phyloP scores from a whole-genome alignment of 2,329 filamentous ascomycete genomes.

The Penicillium sp. region DNA sequence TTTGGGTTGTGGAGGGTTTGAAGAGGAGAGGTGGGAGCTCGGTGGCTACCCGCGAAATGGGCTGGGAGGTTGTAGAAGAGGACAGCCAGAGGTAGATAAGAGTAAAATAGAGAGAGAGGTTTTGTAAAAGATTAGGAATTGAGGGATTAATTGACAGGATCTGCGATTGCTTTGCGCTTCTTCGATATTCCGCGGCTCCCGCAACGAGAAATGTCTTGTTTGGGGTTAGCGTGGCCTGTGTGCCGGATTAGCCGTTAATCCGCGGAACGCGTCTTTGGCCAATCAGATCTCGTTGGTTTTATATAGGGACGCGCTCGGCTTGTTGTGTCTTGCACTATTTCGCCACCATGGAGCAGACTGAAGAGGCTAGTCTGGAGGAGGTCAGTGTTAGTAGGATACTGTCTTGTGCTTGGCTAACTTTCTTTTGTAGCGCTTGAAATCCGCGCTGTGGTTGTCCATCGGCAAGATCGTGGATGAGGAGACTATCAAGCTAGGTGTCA shows the following conservation, averaged over 20 bases:
- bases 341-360: constrained; percentile 27
- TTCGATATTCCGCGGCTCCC: constrained; percentile 11
- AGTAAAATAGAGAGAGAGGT: not conserved
- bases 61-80: not conserved
- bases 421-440: constrained; percentile 67
- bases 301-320: constrained; percentile 13
- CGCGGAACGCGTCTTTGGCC: constrained; percentile 21
- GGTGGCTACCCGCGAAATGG: not conserved
- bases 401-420: not conserved
- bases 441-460: constrained; percentile 78
- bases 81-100: not conserved
- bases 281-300: constrained; percentile 17
- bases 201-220: constrained; percentile 1
- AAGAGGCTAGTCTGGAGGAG: constrained; percentile 36
- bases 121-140: not conserved
- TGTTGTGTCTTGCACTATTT: constrained; percentile 1
- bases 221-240: not conserved
- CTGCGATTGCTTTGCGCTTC: constrained; percentile 11
- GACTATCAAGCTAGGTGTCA: constrained; percentile 68
- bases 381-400: constrained; percentile 17
- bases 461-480: constrained; percentile 89
- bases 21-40: not conserved
- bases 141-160: constrained; percentile 7
- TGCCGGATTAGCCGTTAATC: constrained; percentile 19
- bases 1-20: not conserved